Evolutionary conservation across 2,329 filamentous ascomycete species (phyloP), one percentile per base, ranked within the genome.

Genomic region (Epichloe aotearoae): DNA sequence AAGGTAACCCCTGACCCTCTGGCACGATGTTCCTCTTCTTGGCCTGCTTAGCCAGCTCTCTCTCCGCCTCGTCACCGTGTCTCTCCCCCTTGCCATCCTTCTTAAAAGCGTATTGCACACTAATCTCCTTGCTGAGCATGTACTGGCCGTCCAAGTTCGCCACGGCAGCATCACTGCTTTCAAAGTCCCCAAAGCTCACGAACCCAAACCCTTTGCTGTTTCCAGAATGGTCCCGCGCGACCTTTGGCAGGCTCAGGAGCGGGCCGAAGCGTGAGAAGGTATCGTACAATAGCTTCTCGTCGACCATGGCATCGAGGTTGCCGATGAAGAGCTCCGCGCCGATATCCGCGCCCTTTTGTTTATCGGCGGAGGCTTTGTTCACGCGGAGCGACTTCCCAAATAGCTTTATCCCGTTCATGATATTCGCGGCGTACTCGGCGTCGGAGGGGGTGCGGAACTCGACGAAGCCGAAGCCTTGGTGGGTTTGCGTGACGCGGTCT

Each of bases 401-500:
- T 23, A 98, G 74, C 54, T 90, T 84, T 58, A 97, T 84, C 64
- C 91, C 88, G 71, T 97, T 97, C 86, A 97, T 94, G 59, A 96
- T 88, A 64, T 91, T 85, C 59, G 89, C 86, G 20, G 93, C 91
- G 72, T 98, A 98, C 66, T 97, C 93, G 61, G 93, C 93, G 68
- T 96, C 93, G 62, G 89, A 83, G 65, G 95, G 89, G 58, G 86
- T 90, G 64, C 89, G 91, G 69, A 96, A 98, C 70, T 98, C 93
- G 69, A 98, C 93, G 70, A 98, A 98, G 61, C 93, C 93, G 74
- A 96, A 98, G 60, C 93, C 93, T 70, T 97, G 93, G 68, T 98
- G 93, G 52, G 84, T 85, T 64, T 96, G 89, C 45, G 93, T 96
- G 59, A 98, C 93, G 67, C 93, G 88, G 69, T 98, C 93, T 75